Conservation (phyloP, 1,139 yeast genomes). For the Komagataea norvegica region DNA sequence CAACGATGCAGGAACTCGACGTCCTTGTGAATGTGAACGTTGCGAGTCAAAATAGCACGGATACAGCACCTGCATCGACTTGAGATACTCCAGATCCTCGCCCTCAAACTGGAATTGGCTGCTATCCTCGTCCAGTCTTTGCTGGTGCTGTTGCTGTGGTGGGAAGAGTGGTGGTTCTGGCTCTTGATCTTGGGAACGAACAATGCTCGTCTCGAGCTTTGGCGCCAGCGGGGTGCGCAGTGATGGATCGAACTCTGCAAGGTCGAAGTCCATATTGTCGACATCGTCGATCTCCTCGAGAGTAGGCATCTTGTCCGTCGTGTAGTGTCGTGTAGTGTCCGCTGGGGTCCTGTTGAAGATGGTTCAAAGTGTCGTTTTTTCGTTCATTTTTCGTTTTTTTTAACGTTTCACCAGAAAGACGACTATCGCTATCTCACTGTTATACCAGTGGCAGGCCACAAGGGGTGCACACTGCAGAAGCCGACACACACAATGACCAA, state of each 20-base stretch:
- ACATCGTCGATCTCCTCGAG: slow-evolving; percentile 87
- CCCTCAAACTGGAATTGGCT: slow-evolving; percentile 24
- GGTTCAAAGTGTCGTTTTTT: too few species aligned
- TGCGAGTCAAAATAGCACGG: slow-evolving; percentile 89
- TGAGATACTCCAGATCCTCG: slow-evolving; percentile 47
- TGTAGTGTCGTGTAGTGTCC: too few species aligned
- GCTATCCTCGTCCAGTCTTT: slow-evolving; percentile 19
- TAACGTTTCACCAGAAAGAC: too few species aligned
- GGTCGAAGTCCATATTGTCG: slow-evolving; percentile 89
- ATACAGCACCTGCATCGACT: slow-evolving; percentile 67
- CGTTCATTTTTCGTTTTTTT: not conserved
- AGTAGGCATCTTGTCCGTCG: slow-evolving; percentile 52
- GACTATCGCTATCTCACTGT: too few species aligned
- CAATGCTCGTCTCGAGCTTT: slow-evolving; percentile 51
- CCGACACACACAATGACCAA: not conserved
- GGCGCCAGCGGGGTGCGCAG: slow-evolving; percentile 69
- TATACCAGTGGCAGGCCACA: too few species aligned
- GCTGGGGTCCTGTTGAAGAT: too few species aligned
- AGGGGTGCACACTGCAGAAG: too few species aligned
- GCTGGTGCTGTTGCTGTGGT: slow-evolving; percentile 12
- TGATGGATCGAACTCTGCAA: slow-evolving; percentile 83
- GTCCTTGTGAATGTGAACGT: slow-evolving; percentile 75
- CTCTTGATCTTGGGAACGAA: slow-evolving; percentile 57
- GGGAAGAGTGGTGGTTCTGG: slow-evolving; percentile 28
- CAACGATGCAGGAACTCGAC: slow-evolving; percentile 60